phyloP scores from a whole-genome alignment of 1,284 basidiomycete genomes.

The Cutaneotrichosporon curvatum region DNA sequence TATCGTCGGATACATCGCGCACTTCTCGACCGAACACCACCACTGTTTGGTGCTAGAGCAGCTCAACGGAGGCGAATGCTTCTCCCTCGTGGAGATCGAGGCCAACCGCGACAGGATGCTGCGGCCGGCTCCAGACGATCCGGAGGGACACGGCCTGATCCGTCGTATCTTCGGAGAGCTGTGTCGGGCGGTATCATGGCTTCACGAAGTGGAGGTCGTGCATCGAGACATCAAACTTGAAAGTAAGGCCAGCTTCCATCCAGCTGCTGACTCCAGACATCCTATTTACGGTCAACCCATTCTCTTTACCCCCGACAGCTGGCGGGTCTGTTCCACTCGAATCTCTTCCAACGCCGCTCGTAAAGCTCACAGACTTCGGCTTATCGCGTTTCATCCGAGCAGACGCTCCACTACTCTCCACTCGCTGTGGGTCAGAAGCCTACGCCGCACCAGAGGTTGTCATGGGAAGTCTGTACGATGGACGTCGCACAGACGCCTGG shows the following conservation, averaged over 20 bases:
- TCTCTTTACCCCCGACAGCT: constrained; percentile 39
- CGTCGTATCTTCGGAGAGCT: constrained; percentile 73
- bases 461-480: constrained; percentile 69
- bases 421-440: constrained; percentile 82
- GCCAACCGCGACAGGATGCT: constrained; percentile 50
- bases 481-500: constrained; percentile 81
- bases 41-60: constrained; percentile 77
- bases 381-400: constrained; percentile 77
- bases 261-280: constrained; percentile 51
- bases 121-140: constrained; percentile 15
- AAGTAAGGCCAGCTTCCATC: constrained; percentile 54
- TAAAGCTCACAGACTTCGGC: constrained; percentile 88
- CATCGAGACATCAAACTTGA: constrained; percentile 93
- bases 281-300: constrained; percentile 51
- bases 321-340: constrained; percentile 42
- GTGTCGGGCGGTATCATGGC: constrained; percentile 74
- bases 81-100: constrained; percentile 66
- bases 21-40: constrained; percentile 65
- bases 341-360: constrained; percentile 54
- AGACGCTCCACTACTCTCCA: constrained; percentile 62
- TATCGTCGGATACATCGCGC: constrained; percentile 66
- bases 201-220: constrained; percentile 78
- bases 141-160: constrained; percentile 49
- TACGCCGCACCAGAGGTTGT: constrained; percentile 90
- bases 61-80: constrained; percentile 73